Conservation (phyloP, 768 basidiomycete species). For the Hericium rajendrae region DNA sequence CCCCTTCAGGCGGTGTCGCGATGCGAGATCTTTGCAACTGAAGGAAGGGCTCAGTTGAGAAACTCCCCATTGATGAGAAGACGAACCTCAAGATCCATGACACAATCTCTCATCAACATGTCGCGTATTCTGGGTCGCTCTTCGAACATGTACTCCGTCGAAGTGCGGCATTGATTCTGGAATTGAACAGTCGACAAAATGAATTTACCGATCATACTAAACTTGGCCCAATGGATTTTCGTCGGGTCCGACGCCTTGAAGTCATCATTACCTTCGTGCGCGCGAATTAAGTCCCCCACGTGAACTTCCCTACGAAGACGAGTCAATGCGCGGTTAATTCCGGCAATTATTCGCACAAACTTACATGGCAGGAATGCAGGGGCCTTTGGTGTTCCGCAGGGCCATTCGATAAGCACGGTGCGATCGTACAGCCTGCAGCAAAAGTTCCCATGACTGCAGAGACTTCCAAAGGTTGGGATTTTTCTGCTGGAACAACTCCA, state of each 20-base stretch:
- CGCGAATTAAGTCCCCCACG: conserved; percentile 78
- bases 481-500: conserved; percentile 61
- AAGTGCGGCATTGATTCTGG: conserved; percentile 58
- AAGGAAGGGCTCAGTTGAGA: conserved; percentile 1
- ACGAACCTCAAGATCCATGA: conserved; percentile 63
- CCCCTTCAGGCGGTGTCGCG: conserved; percentile 36
- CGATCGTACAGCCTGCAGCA: conserved; percentile 72
- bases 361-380: conserved; percentile 81
- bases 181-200: conserved; percentile 69
- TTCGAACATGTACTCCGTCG: conserved; percentile 51
- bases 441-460: conserved; percentile 73
- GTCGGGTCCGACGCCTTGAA: conserved; percentile 50
- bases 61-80: background rate
- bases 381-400: conserved; percentile 72
- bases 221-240: conserved; percentile 94
- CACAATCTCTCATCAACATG: conserved; percentile 41
- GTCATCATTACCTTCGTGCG: conserved; percentile 80
- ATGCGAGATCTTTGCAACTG: conserved; percentile 65
- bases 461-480: conserved; percentile 66
- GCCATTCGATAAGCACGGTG: conserved; percentile 91
- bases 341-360: background rate
- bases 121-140: conserved; percentile 45
- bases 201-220: conserved; percentile 84
- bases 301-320: conserved; percentile 67
- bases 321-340: conserved; percentile 9